Base-by-base conservation (phyloP, 192 early-diverging fungal species). In the Geranomyces variabilis region DNA sequence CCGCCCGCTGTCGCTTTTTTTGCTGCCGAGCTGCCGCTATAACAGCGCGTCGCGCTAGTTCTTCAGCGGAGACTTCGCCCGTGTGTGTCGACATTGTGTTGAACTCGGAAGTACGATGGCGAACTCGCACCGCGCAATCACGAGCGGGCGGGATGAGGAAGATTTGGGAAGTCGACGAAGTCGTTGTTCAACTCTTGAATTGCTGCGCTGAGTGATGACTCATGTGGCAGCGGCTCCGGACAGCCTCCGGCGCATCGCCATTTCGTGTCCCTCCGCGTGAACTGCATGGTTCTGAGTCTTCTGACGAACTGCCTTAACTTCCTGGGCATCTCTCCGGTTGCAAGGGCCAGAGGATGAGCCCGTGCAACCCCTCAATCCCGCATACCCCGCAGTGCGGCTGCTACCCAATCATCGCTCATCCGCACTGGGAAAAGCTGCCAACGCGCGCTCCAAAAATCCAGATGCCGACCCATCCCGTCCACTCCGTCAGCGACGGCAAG, bases 361-460 rank as follows among this genome's bases (percentile, higher is more conserved):
- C 5, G 10, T 41, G 36, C 51, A 53, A 26, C 51, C 51, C 4
- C 7, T 53, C 31, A 30, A 7, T 29, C 9, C 58, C 58, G 8
- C 58, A 34, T 60, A 6, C 58, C 3, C 29, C 58, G 29, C 55
- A 45, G 41, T 70, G 68, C 36, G 68, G 33, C 19, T 70, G 68
- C 41, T 24, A 70, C n/a, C 34, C 68, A 10, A 14, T 70, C 8
- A 31, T 70, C 19, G 22, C 56, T 12, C 17, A 47, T n/a, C 70
- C 70, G 24, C 70, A 72, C 53, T 72, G 70, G 70, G 70, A 72
- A 43, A 10, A 44, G 41, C 61, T 72, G 8, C 70, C 70, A 14
- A 72, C 62, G 46, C 10, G 13, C 34, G 49, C 70, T 6, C n/a
- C n/a, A n/a, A n/a, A n/a, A n/a, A 55, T 55, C 17, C 62, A 6